Base-by-base conservation (phyloP, 2,329 filamentous ascomycete genomes). In the Pyrenochaeta sp. region DNA sequence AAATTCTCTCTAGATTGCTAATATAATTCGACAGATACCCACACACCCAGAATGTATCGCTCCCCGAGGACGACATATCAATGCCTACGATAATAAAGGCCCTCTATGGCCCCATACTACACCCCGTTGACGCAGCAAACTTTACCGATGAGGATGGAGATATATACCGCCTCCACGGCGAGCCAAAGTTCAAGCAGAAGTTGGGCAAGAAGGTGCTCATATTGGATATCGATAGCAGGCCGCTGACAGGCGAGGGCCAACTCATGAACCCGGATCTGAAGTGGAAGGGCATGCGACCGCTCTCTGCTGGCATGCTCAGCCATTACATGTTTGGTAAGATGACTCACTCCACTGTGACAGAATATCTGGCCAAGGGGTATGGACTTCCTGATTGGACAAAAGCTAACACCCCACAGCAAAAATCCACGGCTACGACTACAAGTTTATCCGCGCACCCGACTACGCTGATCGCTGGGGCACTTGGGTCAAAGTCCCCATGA, bases 351-450 rank as follows among this genome's bases (percentile, higher is more conserved):
- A 10, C 34, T 25, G 27, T 45, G 24, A 24, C n/a, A 6, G 22
- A 10, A 42, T n/a, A 42, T 10, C 27, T 5, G 28, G 28, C 28
- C 1, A 30, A 30, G 6, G 9, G 28, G 19, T 19, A 2, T 30
- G 28, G 28, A 36, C 8, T 15, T 19, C 5, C 24, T 5, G 47
- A 28, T 40, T 22, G 5, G 47, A 9, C 25, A 19, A 3, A 19
- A n/a, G 27, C 65, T 69, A 52, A 72, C 57, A 50, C 15, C 34
- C n/a, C 6, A 59, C 61, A 78, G 79, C 79, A 22, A 70, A 71
- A 65, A 81, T 84, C 47, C 82, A 84, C 65, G 81, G 81, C 5
- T 83, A 83, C 67, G 79, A 82, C 50, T 83, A 83, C 66, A 81
- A 81, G 34, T 78, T 82, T 52, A 77, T 83, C 30, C 79, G 77